Evolutionary conservation across 1,139 yeast species (phyloP).

Genomic region (Yamadazyma spencermartinsiae): DNA sequence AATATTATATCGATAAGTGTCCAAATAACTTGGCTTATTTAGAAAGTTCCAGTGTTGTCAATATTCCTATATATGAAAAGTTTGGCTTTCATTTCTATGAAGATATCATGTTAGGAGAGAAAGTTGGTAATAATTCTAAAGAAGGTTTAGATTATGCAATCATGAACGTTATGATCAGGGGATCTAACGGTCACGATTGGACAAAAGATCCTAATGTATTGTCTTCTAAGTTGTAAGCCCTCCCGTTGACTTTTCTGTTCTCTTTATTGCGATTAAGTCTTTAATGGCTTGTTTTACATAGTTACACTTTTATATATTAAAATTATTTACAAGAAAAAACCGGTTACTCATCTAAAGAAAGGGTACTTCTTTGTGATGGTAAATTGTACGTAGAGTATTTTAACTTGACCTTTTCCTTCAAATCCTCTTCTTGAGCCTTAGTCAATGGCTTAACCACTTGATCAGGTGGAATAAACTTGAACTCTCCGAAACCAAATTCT

Average conservation of each 20-base stretch:
- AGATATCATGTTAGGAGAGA: conserved; percentile 51
- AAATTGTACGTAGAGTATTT: conserved; percentile 40
- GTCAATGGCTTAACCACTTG: conserved; percentile 74
- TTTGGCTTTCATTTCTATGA: conserved; percentile 56
- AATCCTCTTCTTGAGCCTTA: conserved; percentile 53
- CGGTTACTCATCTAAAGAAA: conserved; percentile 57
- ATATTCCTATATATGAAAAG: conserved; percentile 57
- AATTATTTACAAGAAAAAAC: conserved; percentile 4
- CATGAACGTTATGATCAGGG: conserved; percentile 62
- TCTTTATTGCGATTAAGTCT: background rate
- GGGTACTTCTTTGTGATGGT: conserved; percentile 63
- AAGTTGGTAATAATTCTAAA: conserved; percentile 23
- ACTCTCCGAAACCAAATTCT: conserved; percentile 89
- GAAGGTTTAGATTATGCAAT: conserved; percentile 51
- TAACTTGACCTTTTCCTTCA: conserved; percentile 40
- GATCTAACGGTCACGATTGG: conserved; percentile 44
- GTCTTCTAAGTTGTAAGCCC: conserved; percentile 18
- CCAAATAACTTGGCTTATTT: conserved; percentile 48
- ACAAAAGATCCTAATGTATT: conserved; percentile 17
- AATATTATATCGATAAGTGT: conserved; percentile 48
- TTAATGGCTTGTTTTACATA: no score
- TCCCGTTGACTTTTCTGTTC: no score
- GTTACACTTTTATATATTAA: background rate
- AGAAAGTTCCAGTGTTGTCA: conserved; percentile 55
- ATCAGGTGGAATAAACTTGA: conserved; percentile 83